Percentiles rank a stretch among this genome's conserved stretches.
Evolutionary conservation across 2,329 filamentous ascomycete species (phyloP).

Genomic region (Rhynchosporium secalis): DNA sequence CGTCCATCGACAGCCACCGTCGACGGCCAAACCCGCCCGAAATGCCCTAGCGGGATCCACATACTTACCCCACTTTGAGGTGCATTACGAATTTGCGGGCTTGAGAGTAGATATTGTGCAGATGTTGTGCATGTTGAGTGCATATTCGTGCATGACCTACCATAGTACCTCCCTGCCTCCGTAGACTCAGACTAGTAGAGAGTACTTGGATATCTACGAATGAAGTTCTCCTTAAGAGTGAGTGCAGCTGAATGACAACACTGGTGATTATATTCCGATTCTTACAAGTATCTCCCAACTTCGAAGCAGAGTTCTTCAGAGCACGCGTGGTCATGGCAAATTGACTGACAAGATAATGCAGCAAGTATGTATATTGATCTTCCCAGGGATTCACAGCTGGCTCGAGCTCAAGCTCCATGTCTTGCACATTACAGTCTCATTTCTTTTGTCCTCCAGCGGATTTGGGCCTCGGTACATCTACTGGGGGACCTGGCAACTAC

Average conservation of each 20-base stretch:
- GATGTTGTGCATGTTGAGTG: slow-evolving; percentile 5
- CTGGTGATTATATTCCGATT: neutral
- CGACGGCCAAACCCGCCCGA: slow-evolving; percentile 5
- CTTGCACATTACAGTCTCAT: neutral
- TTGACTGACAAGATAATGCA: neutral
- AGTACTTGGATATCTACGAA: neutral
- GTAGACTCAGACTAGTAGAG: neutral
- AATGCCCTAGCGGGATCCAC: slow-evolving; percentile 3
- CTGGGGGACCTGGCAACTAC: too few species aligned
- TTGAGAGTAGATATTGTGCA: neutral
- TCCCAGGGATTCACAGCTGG: neutral
- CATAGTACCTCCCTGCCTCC: neutral
- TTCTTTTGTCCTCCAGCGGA: too few species aligned
- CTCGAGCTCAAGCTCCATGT: slow-evolving; percentile 10
- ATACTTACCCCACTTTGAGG: neutral
- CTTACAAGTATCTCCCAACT: neutral
- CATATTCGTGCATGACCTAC: neutral
- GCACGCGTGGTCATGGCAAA: too few species aligned
- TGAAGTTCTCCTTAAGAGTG: neutral
- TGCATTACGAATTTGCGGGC: neutral
- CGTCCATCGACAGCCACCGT: neutral
- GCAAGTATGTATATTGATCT: neutral
- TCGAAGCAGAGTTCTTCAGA: neutral
- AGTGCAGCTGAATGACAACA: neutral
- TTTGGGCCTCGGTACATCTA: too few species aligned